phyloP scores from a whole-genome alignment of 73 alveolate genomes.

The Durusdinium trenchii region DNA sequence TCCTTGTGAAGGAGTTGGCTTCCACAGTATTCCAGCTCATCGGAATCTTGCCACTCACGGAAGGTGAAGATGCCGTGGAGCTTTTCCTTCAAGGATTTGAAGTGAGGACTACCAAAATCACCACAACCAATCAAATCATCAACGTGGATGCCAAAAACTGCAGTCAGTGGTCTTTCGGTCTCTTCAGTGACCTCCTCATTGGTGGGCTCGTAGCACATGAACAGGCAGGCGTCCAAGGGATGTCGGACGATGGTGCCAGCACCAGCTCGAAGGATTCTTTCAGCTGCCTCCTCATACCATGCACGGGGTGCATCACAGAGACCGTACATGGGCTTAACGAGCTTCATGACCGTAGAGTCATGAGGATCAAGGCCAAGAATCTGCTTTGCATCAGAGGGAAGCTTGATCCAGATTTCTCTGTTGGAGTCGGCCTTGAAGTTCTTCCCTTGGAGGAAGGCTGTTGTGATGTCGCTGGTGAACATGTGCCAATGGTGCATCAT shows the following conservation, averaged over 20 bases:
- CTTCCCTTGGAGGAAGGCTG: slow-evolving; percentile 23
- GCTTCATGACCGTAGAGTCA: neutral
- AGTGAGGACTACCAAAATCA: neutral
- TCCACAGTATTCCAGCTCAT: slow-evolving; percentile 15
- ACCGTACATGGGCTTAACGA: neutral
- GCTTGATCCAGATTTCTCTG: neutral
- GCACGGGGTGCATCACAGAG: neutral
- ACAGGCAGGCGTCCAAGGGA: neutral
- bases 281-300: neutral
- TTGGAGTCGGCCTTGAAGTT: neutral
- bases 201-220: neutral
- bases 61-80: neutral
- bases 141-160: neutral
- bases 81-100: neutral
- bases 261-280: neutral
- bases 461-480: slow-evolving; percentile 19
- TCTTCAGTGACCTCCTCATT: neutral
- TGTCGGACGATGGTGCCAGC: neutral
- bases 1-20: neutral
- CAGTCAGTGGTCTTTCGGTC: neutral
- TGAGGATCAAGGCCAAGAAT: neutral
- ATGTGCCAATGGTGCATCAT: neutral
- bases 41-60: neutral
- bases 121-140: neutral
- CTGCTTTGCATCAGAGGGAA: neutral